Conservation (phyloP, 1,139 yeast genomes). For the Hanseniaspora uvarum region DNA sequence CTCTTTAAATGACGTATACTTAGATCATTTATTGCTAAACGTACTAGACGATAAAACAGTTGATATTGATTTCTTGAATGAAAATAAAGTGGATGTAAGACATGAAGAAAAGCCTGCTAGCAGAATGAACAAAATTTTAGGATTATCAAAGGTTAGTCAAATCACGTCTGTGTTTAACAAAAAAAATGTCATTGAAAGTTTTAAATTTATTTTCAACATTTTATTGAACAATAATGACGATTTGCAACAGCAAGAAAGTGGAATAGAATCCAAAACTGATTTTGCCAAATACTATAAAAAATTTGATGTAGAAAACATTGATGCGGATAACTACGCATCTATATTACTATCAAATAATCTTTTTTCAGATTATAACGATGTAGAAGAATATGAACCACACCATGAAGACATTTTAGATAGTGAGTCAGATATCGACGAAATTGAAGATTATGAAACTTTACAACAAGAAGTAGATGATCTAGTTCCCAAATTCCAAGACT, state of each 20-base stretch:
- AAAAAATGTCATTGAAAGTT: not conserved
- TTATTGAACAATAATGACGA: conserved; percentile 22
- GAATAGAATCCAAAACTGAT: conserved; percentile 25
- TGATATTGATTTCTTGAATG: not conserved
- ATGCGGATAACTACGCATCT: conserved; percentile 39
- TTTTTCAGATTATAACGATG: conserved; percentile 25
- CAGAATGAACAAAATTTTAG: not conserved
- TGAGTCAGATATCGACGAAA: conserved; percentile 12
- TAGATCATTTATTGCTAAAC: conserved; percentile 2
- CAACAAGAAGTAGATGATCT: conserved; percentile 3
- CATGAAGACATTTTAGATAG: not conserved
- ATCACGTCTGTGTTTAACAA: not conserved
- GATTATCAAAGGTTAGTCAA: not conserved
- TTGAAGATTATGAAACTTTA: conserved; percentile 3
- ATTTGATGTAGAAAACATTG: conserved; percentile 36
- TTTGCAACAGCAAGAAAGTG: conserved; percentile 25
- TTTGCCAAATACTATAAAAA: conserved; percentile 20
- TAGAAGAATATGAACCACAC: conserved; percentile 21
- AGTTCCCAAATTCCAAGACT: conserved; percentile 20
- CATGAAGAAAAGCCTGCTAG: not conserved
- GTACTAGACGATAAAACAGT: not conserved
- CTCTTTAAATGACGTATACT: conserved; percentile 4
- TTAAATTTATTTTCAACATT: not conserved
- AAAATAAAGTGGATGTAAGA: not conserved
- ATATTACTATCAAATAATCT: conserved; percentile 20